Evolutionary conservation across 1,284 basidiomycete genomes (phyloP).

Genomic region (Sporisorium iseilematis-ciliati): DNA sequence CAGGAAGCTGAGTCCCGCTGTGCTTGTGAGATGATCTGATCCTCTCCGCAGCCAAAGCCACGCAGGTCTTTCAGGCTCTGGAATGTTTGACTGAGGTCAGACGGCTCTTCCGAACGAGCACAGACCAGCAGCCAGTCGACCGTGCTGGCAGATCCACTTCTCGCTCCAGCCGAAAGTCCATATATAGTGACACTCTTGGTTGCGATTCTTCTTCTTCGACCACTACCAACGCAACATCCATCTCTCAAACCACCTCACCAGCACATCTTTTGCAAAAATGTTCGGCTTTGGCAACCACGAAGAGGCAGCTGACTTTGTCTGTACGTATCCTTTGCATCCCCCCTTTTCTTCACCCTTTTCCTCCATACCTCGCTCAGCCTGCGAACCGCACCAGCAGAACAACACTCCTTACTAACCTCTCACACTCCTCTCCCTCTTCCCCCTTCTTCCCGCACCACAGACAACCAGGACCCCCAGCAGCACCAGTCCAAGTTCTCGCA

Average conservation of each 20-base stretch:
- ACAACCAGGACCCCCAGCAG: slow-evolving; percentile 49
- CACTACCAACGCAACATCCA: background rate
- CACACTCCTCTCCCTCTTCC: background rate
- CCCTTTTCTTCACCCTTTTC: background rate
- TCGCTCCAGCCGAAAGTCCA: background rate
- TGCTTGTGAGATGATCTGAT: too few relatives aligned
- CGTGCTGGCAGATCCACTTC: background rate
- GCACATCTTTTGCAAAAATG: slow-evolving; percentile 19
- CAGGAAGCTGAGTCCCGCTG: too few relatives aligned
- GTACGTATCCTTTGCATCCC: slow-evolving; percentile 24
- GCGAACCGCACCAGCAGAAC: too few relatives aligned
- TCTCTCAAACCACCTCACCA: background rate
- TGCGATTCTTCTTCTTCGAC: background rate
- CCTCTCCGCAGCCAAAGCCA: too few relatives aligned
- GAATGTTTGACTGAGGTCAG: too few relatives aligned
- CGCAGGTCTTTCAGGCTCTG: too few relatives aligned
- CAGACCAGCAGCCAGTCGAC: background rate
- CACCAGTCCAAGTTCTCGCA: slow-evolving; percentile 72
- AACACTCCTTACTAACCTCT: background rate
- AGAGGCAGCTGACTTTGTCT: slow-evolving; percentile 52
- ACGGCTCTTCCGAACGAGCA: too few relatives aligned
- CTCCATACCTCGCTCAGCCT: too few relatives aligned
- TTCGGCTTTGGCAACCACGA: slow-evolving; percentile 55
- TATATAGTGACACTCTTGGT: slow-evolving; percentile 8
- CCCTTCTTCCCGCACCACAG: slow-evolving; percentile 9